Evolutionary conservation across 2,329 filamentous ascomycete species (phyloP).

Genomic region (Nigrograna mackinnonii): DNA sequence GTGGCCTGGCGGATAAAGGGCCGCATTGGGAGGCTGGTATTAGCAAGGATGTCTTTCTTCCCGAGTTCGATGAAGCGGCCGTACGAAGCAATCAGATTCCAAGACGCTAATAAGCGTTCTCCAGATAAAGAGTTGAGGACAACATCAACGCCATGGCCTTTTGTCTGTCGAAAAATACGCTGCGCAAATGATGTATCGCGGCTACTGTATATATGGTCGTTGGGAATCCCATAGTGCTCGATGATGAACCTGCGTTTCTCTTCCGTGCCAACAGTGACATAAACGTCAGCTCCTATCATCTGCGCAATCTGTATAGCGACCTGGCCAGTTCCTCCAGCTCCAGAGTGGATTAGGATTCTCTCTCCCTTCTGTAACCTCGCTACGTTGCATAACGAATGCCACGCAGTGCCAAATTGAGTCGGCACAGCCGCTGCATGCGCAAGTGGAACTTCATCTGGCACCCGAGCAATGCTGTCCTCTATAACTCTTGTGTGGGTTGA

Average conservation of each 20-base stretch:
- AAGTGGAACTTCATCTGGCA: background rate
- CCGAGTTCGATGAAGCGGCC: conserved; percentile 24
- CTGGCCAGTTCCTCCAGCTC: background rate
- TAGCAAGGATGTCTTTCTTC: conserved; percentile 8
- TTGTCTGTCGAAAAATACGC: conserved; percentile 21
- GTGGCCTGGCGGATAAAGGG: background rate
- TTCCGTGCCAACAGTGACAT: conserved; percentile 10
- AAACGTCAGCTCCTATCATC: conserved; percentile 31
- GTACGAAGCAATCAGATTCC: conserved; percentile 25
- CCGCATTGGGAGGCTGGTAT: conserved; percentile 1
- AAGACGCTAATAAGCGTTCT: conserved; percentile 17
- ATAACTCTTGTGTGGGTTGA: background rate
- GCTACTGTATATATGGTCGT: conserved; percentile 29
- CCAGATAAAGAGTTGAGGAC: conserved; percentile 31
- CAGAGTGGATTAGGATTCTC: background rate
- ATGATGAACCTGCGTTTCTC: conserved; percentile 27
- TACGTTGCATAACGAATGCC: background rate
- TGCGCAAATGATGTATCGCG: conserved; percentile 24
- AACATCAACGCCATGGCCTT: conserved; percentile 31
- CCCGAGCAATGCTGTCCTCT: background rate
- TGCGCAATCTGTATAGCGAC: conserved; percentile 18
- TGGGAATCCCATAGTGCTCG: conserved; percentile 22
- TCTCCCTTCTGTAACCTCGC: background rate
- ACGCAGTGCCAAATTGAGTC: background rate
- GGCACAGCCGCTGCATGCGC: background rate